Conservation (phyloP, 805 yeast species). For the Kazachstania africana region DNA sequence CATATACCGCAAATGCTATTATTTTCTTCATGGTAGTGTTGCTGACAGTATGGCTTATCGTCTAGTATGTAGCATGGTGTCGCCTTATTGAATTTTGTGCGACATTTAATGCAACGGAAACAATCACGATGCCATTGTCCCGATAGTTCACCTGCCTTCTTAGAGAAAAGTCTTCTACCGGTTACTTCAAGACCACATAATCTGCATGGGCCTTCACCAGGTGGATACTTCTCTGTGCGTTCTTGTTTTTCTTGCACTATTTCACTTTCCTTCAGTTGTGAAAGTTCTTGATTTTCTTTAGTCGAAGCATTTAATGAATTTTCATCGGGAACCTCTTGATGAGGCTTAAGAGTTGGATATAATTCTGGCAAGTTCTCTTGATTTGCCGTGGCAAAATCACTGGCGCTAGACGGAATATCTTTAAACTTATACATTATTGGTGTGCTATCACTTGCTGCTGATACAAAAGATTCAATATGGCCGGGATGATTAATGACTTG, state of each 20-base stretch:
- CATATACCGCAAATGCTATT: slow-evolving; percentile 70
- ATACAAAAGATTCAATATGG: no score
- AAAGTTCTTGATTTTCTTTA: neutral
- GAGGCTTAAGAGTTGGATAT: no score
- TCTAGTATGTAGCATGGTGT: slow-evolving; percentile 66
- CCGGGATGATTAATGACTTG: no score
- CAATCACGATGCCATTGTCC: slow-evolving; percentile 94
- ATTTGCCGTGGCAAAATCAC: neutral
- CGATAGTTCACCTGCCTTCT: slow-evolving; percentile 36
- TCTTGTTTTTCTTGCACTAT: no score
- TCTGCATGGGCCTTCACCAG: slow-evolving; percentile 79
- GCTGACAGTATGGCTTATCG: slow-evolving; percentile 73
- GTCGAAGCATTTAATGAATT: neutral
- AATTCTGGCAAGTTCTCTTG: no score
- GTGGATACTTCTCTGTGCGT: slow-evolving; percentile 33
- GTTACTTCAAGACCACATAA: slow-evolving; percentile 46
- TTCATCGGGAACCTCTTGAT: neutral
- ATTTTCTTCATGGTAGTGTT: slow-evolving; percentile 64
- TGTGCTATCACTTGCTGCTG: no score
- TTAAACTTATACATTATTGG: no score
- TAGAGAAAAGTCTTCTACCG: neutral
- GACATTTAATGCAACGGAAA: slow-evolving; percentile 64
- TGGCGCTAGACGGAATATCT: neutral
- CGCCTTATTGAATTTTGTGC: slow-evolving; percentile 41
- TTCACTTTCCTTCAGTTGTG: no score